Base-by-base conservation (phyloP, 352 stramenopile genomes). In the Phytopythium ostracodes region DNA sequence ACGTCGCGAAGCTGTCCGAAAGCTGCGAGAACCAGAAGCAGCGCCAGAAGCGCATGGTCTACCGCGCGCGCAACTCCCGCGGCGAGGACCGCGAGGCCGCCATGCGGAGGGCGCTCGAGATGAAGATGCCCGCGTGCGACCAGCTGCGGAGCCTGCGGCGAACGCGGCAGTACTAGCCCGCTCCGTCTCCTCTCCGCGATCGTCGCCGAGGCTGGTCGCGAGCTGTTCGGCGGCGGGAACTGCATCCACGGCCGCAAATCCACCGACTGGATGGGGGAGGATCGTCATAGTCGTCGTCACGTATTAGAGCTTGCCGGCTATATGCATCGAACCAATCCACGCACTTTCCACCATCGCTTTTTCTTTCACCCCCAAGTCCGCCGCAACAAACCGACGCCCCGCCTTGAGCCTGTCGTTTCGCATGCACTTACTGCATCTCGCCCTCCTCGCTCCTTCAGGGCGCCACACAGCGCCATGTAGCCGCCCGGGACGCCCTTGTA, bases 1-100 rank as follows among this genome's bases (percentile, higher is more conserved):
- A 94, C 61, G 70, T 92, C 60, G 75, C 75, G 2, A 75, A 73
- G 20, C 75, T 96, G 17, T 81, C 79, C 24, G 85, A 96, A 56
- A 81, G 59, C 52, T 96, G 87, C 66, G 84, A 96, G 62, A 89
- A 81, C 71, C 72, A 87, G 52, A 90, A 91, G 75, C 62, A 89
- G 56, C 88, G 88, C 56, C 85, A 94, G 65, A 96, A 92, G 73
- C 84, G 85, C 42, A 90, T 91, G 80, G 88, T 96, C 65, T 92
- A 94, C 68, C 82, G 84, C 36, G 87, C 85, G 10, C 81, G 87
- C 47, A 92, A 89, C 67, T 79, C 79, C 20, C 84, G 86, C 46
- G 88, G 71, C 57, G 81, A 92, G 47, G 78, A 92, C 59, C 81
- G 82, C 15, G 85, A 94, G 60, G 71, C 73, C 18, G 81, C 81